Evolutionary conservation across 345 rosid genomes (phyloP), one percentile per base, ranked within the genome.

Genomic region (Laguncularia racemosa): DNA sequence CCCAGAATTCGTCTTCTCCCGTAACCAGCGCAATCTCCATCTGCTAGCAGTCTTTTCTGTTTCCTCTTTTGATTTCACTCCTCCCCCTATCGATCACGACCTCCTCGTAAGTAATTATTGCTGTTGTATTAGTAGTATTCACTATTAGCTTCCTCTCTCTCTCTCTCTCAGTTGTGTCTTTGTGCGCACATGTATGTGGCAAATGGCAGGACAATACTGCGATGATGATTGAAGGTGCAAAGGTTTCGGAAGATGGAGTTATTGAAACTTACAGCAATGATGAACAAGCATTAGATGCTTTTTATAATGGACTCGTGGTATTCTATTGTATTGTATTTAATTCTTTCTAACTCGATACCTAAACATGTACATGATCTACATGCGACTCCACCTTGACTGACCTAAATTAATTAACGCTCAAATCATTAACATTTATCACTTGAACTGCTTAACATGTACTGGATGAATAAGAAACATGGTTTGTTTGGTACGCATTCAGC

Each of bases 11-110:
- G 40, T 33, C 40, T 6, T 33, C 40, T 33, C 11, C 40, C 40
- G 11, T 4, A 33, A 15, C 18, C 23, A 20, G 59, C 45, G 45
- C 6, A 18, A 12, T 14, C 50, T 56, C 0, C 44, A 26, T 0
- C 15, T 58, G 65, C 50, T 69, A 49, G 52, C 81, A 13, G 28
- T 65, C 75, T 16, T 73, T 82, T 45, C 79, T 80, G 14, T 67
- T 78, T 50, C 81, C 11, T 33, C 80, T 44, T 84, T 84, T 38
- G 89, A 90, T 61, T 70, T 83, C 64, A 76, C 97, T 0, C 97
- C 97, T 68, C 95, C 97, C 0, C 97, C 90, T 0, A 83, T 90
- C 53, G 97, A 90, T 60, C 95, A 79, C 65, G 97, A 90, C 66
- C 69, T 84, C 57, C 73, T 66, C 43, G 97, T 90, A 68, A 74